Evolutionary conservation across 345 rosid species (phyloP).

Genomic region (Lepidium aucheri): DNA sequence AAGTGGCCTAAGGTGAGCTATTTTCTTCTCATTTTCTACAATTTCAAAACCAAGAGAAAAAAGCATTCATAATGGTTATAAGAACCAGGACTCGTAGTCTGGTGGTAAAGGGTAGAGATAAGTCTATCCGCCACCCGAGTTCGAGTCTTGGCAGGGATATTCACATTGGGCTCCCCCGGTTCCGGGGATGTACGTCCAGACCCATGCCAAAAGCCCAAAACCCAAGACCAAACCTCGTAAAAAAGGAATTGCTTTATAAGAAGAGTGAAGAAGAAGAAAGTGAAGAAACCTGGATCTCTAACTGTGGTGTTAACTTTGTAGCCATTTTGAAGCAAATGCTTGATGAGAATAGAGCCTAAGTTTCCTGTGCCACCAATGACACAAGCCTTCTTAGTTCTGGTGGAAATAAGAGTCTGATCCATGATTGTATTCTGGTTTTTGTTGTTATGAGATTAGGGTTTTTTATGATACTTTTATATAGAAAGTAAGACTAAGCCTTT

Average conservation of each 20-base stretch:
- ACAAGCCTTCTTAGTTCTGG: constrained; percentile 46
- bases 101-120: too few species aligned
- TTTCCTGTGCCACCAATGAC: constrained; percentile 79
- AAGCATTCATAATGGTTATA: not conserved
- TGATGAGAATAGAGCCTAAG: constrained; percentile 66
- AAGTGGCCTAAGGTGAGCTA: constrained; percentile 41
- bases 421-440: constrained; percentile 7
- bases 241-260: too few species aligned
- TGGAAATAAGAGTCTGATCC: constrained; percentile 22
- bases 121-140: too few species aligned
- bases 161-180: too few species aligned
- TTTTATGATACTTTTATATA: not conserved
- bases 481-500: not conserved
- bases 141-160: too few species aligned
- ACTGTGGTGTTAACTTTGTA: constrained; percentile 79
- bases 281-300: constrained; percentile 35
- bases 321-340: constrained; percentile 63
- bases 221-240: too few species aligned
- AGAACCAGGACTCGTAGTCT: too few species aligned
- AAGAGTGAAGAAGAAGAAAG: not conserved
- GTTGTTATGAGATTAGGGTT: constrained; percentile 1
- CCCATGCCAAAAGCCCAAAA: too few species aligned
- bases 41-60: not conserved
- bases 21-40: constrained; percentile 56
- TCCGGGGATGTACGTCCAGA: too few species aligned